These are phyloP conservation scores for Saccharomycopsis sp. DNA, from an alignment of 805 yeast species.

Conservation along the genomic window DNA sequence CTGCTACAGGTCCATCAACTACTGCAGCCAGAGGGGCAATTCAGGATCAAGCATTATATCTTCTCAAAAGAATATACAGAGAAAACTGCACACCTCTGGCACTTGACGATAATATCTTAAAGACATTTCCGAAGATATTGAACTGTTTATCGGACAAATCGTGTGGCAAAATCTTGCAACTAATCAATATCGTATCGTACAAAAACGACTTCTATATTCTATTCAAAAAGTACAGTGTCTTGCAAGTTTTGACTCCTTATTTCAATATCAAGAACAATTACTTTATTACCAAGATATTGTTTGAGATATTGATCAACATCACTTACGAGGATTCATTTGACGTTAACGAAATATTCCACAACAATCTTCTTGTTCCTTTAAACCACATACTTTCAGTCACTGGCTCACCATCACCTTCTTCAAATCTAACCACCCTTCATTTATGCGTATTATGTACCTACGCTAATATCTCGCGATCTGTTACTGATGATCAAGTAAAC, in stretches of 20 bases:
- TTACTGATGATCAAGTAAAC: slow-evolving; percentile 10
- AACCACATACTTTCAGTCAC: background rate
- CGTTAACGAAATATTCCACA: background rate
- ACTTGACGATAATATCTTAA: slow-evolving; percentile 9
- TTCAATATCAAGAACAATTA: slow-evolving; percentile 8
- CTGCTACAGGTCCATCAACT: background rate
- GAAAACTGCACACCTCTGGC: slow-evolving; percentile 2
- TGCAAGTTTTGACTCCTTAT: slow-evolving; percentile 11
- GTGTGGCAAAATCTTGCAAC: slow-evolving; percentile 1
- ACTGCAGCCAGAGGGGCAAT: background rate
- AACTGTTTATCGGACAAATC: background rate
- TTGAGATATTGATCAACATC: slow-evolving; percentile 17
- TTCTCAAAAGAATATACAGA: background rate
- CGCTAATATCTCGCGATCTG: slow-evolving; percentile 17
- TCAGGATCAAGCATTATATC: background rate
- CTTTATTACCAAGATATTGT: slow-evolving; percentile 11
- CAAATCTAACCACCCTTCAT: slow-evolving; percentile 8
- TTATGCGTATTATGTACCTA: slow-evolving; percentile 15
- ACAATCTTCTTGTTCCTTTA: background rate
- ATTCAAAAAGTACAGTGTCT: slow-evolving; percentile 11
- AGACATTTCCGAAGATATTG: slow-evolving; percentile 6
- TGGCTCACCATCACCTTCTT: background rate
- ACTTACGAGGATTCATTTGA: slow-evolving; percentile 9
- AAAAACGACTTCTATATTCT: slow-evolving; percentile 5
- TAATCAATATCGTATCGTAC: slow-evolving; percentile 12